Conservation (phyloP, 2,329 filamentous ascomycete genomes). For the Aspergillus brasiliensis region DNA sequence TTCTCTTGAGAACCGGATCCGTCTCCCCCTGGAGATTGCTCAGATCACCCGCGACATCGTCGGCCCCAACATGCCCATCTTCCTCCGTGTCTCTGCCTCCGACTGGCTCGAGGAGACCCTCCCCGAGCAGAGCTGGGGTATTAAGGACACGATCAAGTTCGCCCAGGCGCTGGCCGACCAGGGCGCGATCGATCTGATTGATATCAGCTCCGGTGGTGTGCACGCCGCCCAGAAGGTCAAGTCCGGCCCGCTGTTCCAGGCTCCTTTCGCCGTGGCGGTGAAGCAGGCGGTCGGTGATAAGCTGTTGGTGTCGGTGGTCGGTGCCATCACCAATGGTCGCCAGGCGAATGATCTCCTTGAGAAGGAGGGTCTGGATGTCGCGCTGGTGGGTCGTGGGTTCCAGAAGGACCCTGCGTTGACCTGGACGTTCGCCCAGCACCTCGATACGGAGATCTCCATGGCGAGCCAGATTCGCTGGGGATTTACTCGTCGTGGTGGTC, state of each 20-base stretch:
- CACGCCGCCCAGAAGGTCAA: slow-evolving; percentile 51
- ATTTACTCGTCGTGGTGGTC: slow-evolving; percentile 38
- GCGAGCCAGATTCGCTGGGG: slow-evolving; percentile 71
- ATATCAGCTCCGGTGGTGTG: slow-evolving; percentile 78
- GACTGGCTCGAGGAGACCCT: slow-evolving; percentile 71
- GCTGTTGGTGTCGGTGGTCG: slow-evolving; percentile 73
- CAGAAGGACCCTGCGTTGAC: slow-evolving; percentile 80
- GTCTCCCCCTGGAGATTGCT: slow-evolving; percentile 68
- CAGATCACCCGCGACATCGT: slow-evolving; percentile 64
- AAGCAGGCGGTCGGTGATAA: slow-evolving; percentile 73
- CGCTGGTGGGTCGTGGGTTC: slow-evolving; percentile 73
- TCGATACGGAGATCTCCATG: slow-evolving; percentile 71
- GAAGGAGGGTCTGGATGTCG: slow-evolving; percentile 63
- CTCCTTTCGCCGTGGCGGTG: slow-evolving; percentile 69
- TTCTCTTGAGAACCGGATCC: slow-evolving; percentile 63
- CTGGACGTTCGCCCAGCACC: slow-evolving; percentile 69
- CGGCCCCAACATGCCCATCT: slow-evolving; percentile 68
- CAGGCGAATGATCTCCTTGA: slow-evolving; percentile 66
- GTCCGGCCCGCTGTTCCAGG: slow-evolving; percentile 69
- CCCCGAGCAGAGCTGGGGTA: slow-evolving; percentile 65
- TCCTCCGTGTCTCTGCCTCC: slow-evolving; percentile 71
- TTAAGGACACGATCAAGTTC: slow-evolving; percentile 65
- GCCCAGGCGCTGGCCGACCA: slow-evolving; percentile 67
- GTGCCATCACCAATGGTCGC: slow-evolving; percentile 69
- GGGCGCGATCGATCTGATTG: slow-evolving; percentile 75